These are phyloP conservation scores for Breviolum minutum DNA, from an alignment of 73 alveolate species.

Conservation along the genomic window DNA sequence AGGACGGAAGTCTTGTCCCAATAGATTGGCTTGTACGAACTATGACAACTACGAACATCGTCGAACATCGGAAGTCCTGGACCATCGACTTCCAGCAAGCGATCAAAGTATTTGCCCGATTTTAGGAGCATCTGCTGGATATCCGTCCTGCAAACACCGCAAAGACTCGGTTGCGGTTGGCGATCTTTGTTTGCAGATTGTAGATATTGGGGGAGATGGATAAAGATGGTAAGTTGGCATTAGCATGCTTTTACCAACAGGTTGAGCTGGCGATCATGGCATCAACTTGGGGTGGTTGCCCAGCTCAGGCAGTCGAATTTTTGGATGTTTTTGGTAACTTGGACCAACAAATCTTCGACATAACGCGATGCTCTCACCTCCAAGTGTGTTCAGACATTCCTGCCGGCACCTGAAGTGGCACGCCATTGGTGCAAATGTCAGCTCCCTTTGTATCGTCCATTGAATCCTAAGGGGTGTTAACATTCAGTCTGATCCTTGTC, in stretches of 20 bases:
- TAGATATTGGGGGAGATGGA: not conserved
- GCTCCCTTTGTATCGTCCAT: too few relatives aligned
- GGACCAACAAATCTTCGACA: not conserved
- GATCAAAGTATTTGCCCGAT: constrained; percentile 23
- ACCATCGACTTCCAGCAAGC: constrained; percentile 31
- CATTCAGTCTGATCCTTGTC: too few relatives aligned
- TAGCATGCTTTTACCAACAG: not conserved
- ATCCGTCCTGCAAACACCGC: not conserved
- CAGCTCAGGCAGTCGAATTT: not conserved
- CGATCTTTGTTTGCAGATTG: too few relatives aligned
- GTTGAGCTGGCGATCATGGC: too few relatives aligned
- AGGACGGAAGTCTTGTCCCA: too few relatives aligned
- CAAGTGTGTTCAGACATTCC: not conserved
- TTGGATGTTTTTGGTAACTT: not conserved
- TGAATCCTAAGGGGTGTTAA: too few relatives aligned
- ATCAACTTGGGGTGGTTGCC: not conserved
- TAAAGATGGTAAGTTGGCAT: not conserved
- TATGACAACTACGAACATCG: not conserved
- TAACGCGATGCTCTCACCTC: not conserved
- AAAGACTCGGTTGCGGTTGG: too few relatives aligned
- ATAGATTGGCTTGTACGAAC: not conserved
- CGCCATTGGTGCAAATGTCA: too few relatives aligned
- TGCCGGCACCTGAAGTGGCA: not conserved
- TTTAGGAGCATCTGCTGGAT: constrained; percentile 11
- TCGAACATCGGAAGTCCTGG: not conserved